Base-by-base conservation (phyloP, 2,329 filamentous ascomycete species). In the Penicillium hesseltinei region DNA sequence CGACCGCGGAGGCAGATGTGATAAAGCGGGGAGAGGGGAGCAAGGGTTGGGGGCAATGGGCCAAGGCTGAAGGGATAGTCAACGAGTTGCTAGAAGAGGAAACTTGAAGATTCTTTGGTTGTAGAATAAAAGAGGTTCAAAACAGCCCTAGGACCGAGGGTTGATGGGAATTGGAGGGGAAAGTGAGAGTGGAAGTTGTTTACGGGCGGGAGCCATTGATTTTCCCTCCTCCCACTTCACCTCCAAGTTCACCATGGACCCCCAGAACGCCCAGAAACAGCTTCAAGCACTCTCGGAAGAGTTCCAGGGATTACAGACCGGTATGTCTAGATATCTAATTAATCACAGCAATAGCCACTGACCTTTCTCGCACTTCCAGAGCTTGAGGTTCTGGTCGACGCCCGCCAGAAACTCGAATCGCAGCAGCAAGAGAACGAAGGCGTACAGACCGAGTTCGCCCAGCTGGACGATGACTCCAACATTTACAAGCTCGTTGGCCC, bases 401-500 rank as follows among this genome's bases (percentile, higher is more conserved):
- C 91, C 10, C 86, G 92, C 62, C 92, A 99, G 78, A 95, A 90
- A 77, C 86, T 99, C 7, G 92, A 97, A 73, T 78, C 92, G 7
- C 94, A 99, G 75, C 90, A 90, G 73, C 91, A 96, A 71, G 94
- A 99, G 75, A 99, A 97, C 72, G 78, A 88, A 48, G 88, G 89
- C 17, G 94, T 99, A 10, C 87, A 95, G 74, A 89, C 90, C 88
- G 93, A 97, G 75, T 97, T 97, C 74, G 82, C 85, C 40, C 82
- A 83, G 53, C 81, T 97, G 58, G 84, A 87, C 67, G 88, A 92
- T 38, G 89, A 88, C 66, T 89, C 95, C 69, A 91, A 87, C 62
- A 96, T 99, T 75, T 99, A 96, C 84, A 99, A 97, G 78, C 85
- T 97, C 42, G 87, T 96, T 46, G 94, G 94, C 0, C 94, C 94